Evolutionary conservation across 169 alveolate species (phyloP).

Genomic region (Babesia caballi): DNA sequence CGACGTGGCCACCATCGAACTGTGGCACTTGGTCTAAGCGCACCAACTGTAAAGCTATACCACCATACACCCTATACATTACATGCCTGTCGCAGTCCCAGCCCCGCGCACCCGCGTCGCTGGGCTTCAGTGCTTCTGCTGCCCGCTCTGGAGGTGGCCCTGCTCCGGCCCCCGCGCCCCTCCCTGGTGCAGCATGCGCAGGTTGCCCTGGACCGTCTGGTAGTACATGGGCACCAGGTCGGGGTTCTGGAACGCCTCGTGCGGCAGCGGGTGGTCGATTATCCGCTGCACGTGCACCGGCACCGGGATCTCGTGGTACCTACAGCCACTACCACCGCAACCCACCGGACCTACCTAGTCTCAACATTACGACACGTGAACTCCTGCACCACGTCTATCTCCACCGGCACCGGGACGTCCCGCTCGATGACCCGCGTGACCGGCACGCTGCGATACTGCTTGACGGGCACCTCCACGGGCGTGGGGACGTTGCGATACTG

Average conservation of each 20-base stretch:
- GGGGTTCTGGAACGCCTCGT: conserved; percentile 36
- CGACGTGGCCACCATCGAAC: conserved; percentile 26
- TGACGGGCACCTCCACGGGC: conserved; percentile 90
- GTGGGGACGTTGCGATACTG: conserved; percentile 91
- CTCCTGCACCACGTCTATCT: conserved; percentile 87
- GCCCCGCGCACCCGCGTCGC: too few relatives aligned
- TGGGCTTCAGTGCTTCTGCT: too few relatives aligned
- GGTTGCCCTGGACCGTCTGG: conserved; percentile 41
- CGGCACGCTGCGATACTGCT: conserved; percentile 87
- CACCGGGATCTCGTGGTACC: conserved; percentile 88
- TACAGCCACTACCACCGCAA: background rate
- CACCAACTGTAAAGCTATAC: background rate
- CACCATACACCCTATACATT: too few relatives aligned
- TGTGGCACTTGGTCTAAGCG: conserved; percentile 48
- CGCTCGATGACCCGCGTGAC: conserved; percentile 86
- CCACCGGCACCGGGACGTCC: conserved; percentile 90
- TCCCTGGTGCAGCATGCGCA: conserved; percentile 23
- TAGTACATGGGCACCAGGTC: conserved; percentile 35
- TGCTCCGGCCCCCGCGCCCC: background rate
- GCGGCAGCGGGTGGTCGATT: conserved; percentile 87
- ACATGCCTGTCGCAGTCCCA: too few relatives aligned
- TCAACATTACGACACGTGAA: conserved; percentile 86
- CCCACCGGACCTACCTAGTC: conserved; percentile 50
- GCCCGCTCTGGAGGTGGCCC: background rate
- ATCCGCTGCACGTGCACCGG: conserved; percentile 89